Conservation (phyloP, 2,329 filamentous ascomycete genomes). For the Hymenoscyphus fraxineus region DNA sequence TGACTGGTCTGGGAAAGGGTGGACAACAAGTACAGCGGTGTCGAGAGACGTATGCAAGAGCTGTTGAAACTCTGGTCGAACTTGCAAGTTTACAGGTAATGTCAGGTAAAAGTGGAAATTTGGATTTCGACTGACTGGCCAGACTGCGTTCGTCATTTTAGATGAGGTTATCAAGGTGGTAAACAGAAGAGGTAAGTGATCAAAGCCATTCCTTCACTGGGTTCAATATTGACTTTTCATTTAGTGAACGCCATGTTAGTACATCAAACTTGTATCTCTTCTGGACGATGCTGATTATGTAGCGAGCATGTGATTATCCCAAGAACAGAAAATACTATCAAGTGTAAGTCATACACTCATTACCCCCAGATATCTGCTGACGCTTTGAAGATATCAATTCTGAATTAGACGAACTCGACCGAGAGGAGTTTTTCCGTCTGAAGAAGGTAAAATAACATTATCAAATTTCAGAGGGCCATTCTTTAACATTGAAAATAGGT, state of each 20-base stretch:
- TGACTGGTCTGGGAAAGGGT: slow-evolving; percentile 94
- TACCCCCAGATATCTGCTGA: slow-evolving; percentile 24
- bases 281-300: slow-evolving; percentile 19
- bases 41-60: slow-evolving; percentile 90
- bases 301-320: slow-evolving; percentile 95
- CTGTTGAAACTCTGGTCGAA: slow-evolving; percentile 93
- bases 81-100: slow-evolving; percentile 80
- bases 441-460: slow-evolving; percentile 62
- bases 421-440: slow-evolving; percentile 95
- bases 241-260: slow-evolving; percentile 86
- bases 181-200: slow-evolving; percentile 74
- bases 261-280: background rate
- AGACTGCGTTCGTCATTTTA: slow-evolving; percentile 94
- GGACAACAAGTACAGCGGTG: slow-evolving; percentile 95
- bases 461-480: background rate
- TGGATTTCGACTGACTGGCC: slow-evolving; percentile 15
- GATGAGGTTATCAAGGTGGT: slow-evolving; percentile 99
- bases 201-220: background rate
- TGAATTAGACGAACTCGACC: slow-evolving; percentile 92
- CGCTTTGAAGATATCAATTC: slow-evolving; percentile 79
- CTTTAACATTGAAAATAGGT: slow-evolving; percentile 42
- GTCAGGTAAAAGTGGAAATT: background rate
- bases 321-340: slow-evolving; percentile 98
- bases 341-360: slow-evolving; percentile 53
- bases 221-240: slow-evolving; percentile 26